Percentiles rank a stretch among this genome's conserved stretches.
These are phyloP conservation scores for Conidiobolus coronatus DNA, from an alignment of 371 early-diverging fungal genomes.

Conservation along the genomic window DNA sequence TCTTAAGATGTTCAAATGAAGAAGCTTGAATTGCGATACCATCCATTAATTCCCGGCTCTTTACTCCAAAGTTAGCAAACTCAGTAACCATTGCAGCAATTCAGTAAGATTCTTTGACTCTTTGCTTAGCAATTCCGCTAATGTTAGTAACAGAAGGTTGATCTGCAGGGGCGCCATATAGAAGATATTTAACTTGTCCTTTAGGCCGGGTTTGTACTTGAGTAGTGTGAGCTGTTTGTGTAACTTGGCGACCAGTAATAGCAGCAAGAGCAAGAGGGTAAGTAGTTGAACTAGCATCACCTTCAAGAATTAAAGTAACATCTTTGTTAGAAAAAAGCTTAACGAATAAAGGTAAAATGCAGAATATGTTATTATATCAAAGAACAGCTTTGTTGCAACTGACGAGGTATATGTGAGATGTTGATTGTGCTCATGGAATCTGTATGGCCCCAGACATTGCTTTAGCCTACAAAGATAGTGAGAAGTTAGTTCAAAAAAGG, in stretches of 20 bases:
- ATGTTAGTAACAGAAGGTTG: constrained; percentile 37
- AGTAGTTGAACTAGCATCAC: constrained; percentile 92
- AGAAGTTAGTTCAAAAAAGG: too few relatives aligned
- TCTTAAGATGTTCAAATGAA: constrained; percentile 20
- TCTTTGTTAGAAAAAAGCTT: too few relatives aligned
- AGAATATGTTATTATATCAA: too few relatives aligned
- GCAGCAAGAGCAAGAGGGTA: constrained; percentile 96
- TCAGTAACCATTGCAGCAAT: constrained; percentile 91
- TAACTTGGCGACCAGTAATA: constrained; percentile 55
- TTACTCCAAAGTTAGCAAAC: constrained; percentile 72
- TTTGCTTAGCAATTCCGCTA: constrained; percentile 89
- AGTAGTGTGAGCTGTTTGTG: constrained; percentile 65
- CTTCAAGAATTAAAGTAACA: constrained; percentile 71
- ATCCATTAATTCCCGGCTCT: constrained; percentile 58
- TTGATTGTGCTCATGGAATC: too few relatives aligned
- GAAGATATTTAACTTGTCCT: constrained; percentile 43
- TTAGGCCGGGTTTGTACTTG: constrained; percentile 75
- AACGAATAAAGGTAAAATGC: too few relatives aligned
- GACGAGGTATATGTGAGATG: too few relatives aligned
- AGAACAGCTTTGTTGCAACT: too few relatives aligned
- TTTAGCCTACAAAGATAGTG: too few relatives aligned
- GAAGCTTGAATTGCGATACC: constrained; percentile 75
- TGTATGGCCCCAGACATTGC: too few relatives aligned
- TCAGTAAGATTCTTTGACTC: constrained; percentile 94
- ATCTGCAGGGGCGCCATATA: constrained; percentile 6